Conservation (phyloP, 306 rosid genomes). For the Canavalia ensiformis region DNA sequence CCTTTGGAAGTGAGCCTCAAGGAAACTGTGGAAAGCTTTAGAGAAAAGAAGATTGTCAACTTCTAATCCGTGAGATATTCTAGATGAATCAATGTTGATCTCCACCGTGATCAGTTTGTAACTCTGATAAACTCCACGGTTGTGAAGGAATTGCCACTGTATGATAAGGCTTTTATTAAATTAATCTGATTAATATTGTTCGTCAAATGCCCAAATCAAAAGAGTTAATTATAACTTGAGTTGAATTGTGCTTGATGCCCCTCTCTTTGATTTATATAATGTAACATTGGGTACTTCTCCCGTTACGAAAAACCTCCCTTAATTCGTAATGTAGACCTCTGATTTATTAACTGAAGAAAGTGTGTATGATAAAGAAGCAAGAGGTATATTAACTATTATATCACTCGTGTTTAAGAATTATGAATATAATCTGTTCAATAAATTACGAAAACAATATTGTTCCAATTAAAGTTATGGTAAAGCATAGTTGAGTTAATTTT, state of each 20-base stretch:
- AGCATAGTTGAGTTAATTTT: background rate
- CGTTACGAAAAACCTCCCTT: background rate
- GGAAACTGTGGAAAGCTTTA: slow-evolving; percentile 80
- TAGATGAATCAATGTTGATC: background rate
- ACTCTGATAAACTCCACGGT: background rate
- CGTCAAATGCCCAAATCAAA: background rate
- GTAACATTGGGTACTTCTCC: background rate
- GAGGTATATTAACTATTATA: background rate
- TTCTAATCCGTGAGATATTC: slow-evolving; percentile 48
- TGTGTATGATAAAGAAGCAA: background rate
- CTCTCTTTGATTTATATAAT: background rate
- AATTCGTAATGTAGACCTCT: background rate
- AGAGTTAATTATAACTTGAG: background rate
- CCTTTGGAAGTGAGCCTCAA: slow-evolving; percentile 64
- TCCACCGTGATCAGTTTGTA: background rate
- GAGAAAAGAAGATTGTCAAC: slow-evolving; percentile 61
- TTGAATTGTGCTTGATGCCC: background rate
- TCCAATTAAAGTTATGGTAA: background rate
- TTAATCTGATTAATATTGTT: background rate
- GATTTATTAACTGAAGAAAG: background rate
- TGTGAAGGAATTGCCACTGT: slow-evolving; percentile 10
- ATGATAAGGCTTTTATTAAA: background rate
- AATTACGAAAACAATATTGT: background rate
- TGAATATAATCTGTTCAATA: background rate
- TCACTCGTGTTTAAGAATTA: background rate